Percentiles rank a stretch among this genome's conserved stretches.
Conservation (phyloP, 352 stramenopile species). For the Aphanomyces invadans region DNA sequence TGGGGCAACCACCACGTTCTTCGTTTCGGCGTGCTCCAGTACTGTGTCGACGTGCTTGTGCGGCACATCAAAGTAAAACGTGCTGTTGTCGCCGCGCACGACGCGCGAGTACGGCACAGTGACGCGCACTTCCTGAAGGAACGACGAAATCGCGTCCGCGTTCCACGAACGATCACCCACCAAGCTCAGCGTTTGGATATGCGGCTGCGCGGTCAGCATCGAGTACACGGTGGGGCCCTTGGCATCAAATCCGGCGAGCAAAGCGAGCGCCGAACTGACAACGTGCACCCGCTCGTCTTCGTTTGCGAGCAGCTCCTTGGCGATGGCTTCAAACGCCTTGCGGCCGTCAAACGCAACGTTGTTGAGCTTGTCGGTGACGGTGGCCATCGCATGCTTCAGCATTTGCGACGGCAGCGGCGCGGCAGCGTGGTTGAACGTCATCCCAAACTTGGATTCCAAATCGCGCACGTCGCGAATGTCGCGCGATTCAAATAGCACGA, state of each 20-base stretch:
- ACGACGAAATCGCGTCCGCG: constrained; percentile 8
- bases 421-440: constrained; percentile 54
- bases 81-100: neutral
- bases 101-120: constrained; percentile 8
- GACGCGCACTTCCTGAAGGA: constrained; percentile 12
- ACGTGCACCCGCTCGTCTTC: constrained; percentile 46
- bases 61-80: constrained; percentile 22
- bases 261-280: constrained; percentile 54
- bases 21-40: constrained; percentile 37
- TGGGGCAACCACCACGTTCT: constrained; percentile 3
- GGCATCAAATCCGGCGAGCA: constrained; percentile 70
- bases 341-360: constrained; percentile 39
- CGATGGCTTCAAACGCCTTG: constrained; percentile 45
- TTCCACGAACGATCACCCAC: constrained; percentile 29
- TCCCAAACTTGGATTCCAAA: constrained; percentile 72
- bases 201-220: constrained; percentile 62
- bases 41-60: constrained; percentile 38
- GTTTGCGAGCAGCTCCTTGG: constrained; percentile 39
- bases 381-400: constrained; percentile 44
- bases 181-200: constrained; percentile 61
- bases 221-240: constrained; percentile 56
- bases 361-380: constrained; percentile 45
- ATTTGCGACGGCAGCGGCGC: constrained; percentile 51
- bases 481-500: constrained; percentile 75
- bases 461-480: constrained; percentile 59